These are phyloP conservation scores for Daldinia decipiens DNA, from an alignment of 495 filamentous ascomycete species.

Conservation along the genomic window DNA sequence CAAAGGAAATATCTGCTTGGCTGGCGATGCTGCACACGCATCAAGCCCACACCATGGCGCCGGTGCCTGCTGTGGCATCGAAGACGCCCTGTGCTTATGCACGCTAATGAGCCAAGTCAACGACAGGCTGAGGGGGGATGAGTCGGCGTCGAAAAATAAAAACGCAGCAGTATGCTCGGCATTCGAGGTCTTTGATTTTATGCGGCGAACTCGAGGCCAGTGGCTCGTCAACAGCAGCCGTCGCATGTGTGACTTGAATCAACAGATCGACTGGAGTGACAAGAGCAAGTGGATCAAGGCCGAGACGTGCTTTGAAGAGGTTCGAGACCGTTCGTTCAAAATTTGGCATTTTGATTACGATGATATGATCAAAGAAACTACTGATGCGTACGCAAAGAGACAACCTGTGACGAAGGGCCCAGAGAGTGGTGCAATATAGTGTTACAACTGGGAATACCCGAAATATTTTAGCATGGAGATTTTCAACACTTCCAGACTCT, in stretches of 20 bases:
- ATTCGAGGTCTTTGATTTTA: constrained; percentile 31
- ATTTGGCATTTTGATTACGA: constrained; percentile 51
- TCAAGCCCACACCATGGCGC: constrained; percentile 55
- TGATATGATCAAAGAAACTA: constrained; percentile 41
- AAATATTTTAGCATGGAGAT: no score
- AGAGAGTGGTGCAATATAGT: not conserved
- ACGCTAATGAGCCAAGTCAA: constrained; percentile 25
- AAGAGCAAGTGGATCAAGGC: constrained; percentile 46
- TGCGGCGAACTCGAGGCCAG: constrained; percentile 43
- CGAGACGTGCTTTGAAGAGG: constrained; percentile 49
- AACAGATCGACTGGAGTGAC: constrained; percentile 45
- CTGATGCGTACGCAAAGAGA: constrained; percentile 24
- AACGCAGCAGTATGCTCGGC: constrained; percentile 20
- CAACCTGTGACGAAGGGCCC: not conserved
- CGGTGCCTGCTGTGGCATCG: constrained; percentile 54
- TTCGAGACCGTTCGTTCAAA: constrained; percentile 46
- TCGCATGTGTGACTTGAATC: constrained; percentile 42
- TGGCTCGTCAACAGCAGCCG: constrained; percentile 53
- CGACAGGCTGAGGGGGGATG: not conserved
- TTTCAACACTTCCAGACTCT: no score
- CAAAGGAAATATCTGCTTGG: constrained; percentile 45
- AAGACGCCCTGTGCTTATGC: constrained; percentile 51
- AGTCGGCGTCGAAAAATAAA: constrained; percentile 6
- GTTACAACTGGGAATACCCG: no score
- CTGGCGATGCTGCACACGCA: constrained; percentile 57